phyloP scores from a whole-genome alignment of 768 basidiomycete species.

The Amanita exitialis region DNA sequence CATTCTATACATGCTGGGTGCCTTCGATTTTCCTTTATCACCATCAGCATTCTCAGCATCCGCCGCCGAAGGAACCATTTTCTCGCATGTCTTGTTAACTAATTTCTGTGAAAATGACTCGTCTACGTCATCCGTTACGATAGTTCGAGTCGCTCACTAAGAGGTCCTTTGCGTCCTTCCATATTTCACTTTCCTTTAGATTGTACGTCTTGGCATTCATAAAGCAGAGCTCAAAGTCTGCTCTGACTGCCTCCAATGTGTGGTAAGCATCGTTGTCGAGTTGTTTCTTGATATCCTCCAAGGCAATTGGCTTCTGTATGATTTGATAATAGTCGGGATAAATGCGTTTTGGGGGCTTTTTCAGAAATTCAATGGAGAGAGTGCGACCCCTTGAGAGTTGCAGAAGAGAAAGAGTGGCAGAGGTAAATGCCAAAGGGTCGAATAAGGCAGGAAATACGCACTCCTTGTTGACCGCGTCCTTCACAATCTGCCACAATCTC shows the following conservation, averaged over 20 bases:
- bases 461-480: conserved; percentile 83
- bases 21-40: conserved; percentile 41
- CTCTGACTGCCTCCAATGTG: conserved; percentile 55
- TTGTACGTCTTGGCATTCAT: conserved; percentile 79
- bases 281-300: conserved; percentile 82
- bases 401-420: conserved; percentile 15
- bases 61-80: conserved; percentile 31
- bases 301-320: conserved; percentile 75
- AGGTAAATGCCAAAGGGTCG: conserved; percentile 26
- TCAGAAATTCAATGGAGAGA: conserved; percentile 57
- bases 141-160: conserved; percentile 38
- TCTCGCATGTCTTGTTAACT: conserved; percentile 36
- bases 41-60: conserved; percentile 30
- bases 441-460: conserved; percentile 43
- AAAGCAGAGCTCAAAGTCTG: conserved; percentile 72
- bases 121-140: neutral
- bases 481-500: conserved; percentile 68
- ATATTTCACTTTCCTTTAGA: conserved; percentile 68
- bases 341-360: conserved; percentile 56
- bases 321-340: conserved; percentile 83
- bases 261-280: conserved; percentile 51
- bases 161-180: conserved; percentile 72
- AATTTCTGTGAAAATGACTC: conserved; percentile 28
- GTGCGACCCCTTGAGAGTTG: conserved; percentile 44
- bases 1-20: conserved; percentile 53